Base-by-base conservation (phyloP, 768 basidiomycete genomes). In the Calvatia gigantea region DNA sequence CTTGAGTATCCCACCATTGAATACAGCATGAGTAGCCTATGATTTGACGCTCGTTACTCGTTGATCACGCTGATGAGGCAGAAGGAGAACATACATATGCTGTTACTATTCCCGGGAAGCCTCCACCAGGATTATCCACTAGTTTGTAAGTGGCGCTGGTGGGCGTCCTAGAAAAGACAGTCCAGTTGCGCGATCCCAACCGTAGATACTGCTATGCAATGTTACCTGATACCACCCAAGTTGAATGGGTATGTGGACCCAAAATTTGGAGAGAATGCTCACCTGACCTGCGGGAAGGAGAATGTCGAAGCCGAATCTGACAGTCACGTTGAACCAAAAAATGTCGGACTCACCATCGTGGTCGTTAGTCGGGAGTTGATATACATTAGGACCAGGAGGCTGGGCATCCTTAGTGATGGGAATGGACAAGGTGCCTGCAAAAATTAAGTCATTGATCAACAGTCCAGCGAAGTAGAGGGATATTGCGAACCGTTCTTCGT, bases 151-250 rank as follows among this genome's bases (percentile, higher is more conserved):
- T 81, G 2, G 84, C 79, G 47, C 78, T 79, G 1, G 72, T 77
- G 15, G 69, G 59, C 4, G 73, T 70, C 58, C 69, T 72, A 11
- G 69, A 65, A 0, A 75, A 73, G 5, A 82, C 56, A 2, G 75
- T 80, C 82, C 83, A 85, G 65, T 77, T 79, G 6, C 78, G 14
- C 76, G 73, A 61, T 85, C 84, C 75, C 78, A 86, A n/a, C 83
- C 83, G 49, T 72, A 67, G 15, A 74, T 73, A 1, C 83, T 82
- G 0, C 83, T 83, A 62, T 84, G 83, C 1, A 84, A 69, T 1
- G 80, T 82, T 31, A 79, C 78, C 65, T 75, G 61, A 8, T 64
- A n/a, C 63, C 64, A 29, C n/a, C 51, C 32, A 4, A n/a, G 38
- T 39, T 11, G 15, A 28, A 28, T 7, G 17, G 19, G 23, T n/a